phyloP scores from a whole-genome alignment of 495 filamentous ascomycete species.

The Hypoxylon crocopeplum region DNA sequence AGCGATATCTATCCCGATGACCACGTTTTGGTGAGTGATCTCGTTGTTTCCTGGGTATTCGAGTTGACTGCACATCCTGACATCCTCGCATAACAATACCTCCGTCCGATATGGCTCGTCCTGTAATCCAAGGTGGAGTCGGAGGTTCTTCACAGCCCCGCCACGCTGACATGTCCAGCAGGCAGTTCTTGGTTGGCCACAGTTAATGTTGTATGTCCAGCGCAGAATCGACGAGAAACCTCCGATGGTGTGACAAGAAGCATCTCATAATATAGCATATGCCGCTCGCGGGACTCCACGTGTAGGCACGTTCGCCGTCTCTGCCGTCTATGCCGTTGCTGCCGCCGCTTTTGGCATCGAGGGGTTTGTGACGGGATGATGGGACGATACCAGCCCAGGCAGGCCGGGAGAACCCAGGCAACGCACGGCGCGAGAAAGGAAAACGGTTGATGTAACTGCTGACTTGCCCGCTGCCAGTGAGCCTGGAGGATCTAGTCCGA shows the following conservation, averaged over 20 bases:
- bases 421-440: too few species aligned
- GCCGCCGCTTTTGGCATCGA: not conserved
- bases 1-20: conserved; percentile 7
- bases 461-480: conserved; percentile 22
- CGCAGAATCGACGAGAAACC: conserved; percentile 34
- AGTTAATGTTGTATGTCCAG: conserved; percentile 27
- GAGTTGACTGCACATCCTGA: conserved; percentile 21
- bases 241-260: conserved; percentile 28
- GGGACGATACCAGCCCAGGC: not conserved
- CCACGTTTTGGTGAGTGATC: conserved; percentile 5
- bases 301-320: conserved; percentile 24
- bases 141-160: conserved; percentile 35
- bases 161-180: conserved; percentile 38
- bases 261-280: conserved; percentile 22
- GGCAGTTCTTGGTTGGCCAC: conserved; percentile 22
- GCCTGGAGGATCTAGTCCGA: conserved; percentile 38
- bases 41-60: not conserved
- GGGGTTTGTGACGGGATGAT: conserved; percentile 12
- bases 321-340: conserved; percentile 13
- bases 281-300: conserved; percentile 34
- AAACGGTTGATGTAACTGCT: too few species aligned
- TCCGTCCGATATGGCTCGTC: not conserved
- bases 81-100: conserved; percentile 27
- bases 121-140: conserved; percentile 30
- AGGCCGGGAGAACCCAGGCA: too few species aligned